These are phyloP conservation scores for Emydomyces testavorans DNA, from an alignment of 2,329 filamentous ascomycete species.

Conservation along the genomic window DNA sequence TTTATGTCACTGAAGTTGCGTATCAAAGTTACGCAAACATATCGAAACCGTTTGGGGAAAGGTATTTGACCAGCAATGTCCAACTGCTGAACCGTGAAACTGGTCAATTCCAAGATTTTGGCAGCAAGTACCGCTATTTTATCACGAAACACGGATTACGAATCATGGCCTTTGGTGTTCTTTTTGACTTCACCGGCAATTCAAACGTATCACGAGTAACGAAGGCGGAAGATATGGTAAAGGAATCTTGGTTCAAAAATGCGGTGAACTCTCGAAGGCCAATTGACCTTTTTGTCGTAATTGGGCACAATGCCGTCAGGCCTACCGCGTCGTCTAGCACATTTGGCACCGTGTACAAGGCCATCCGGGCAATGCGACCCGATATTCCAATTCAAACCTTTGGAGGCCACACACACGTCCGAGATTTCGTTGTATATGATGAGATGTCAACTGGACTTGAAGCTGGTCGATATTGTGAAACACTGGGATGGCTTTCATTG, in stretches of 20 bases:
- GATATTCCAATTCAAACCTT: slow-evolving; percentile 53
- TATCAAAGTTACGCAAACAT: slow-evolving; percentile 52
- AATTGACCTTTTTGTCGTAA: slow-evolving; percentile 52
- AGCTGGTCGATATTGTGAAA: slow-evolving; percentile 57
- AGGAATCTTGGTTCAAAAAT: slow-evolving; percentile 50
- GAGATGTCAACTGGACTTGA: slow-evolving; percentile 50
- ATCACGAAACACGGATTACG: slow-evolving; percentile 39
- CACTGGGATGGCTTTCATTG: slow-evolving; percentile 55
- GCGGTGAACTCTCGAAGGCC: slow-evolving; percentile 45
- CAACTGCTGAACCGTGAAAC: slow-evolving; percentile 38
- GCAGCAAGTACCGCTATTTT: slow-evolving; percentile 40
- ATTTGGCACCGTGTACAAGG: slow-evolving; percentile 43
- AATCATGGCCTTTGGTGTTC: slow-evolving; percentile 44
- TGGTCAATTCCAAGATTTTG: slow-evolving; percentile 37
- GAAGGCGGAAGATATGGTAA: slow-evolving; percentile 41
- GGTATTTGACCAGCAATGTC: slow-evolving; percentile 45
- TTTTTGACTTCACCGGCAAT: slow-evolving; percentile 45
- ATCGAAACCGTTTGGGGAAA: slow-evolving; percentile 46
- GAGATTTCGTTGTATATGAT: slow-evolving; percentile 55
- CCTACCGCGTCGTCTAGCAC: slow-evolving; percentile 33
- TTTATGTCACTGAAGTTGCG: slow-evolving; percentile 51
- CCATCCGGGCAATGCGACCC: slow-evolving; percentile 47
- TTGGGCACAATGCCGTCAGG: slow-evolving; percentile 52
- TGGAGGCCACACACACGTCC: slow-evolving; percentile 53
- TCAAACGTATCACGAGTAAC: slow-evolving; percentile 52